Evolutionary conservation across 371 early-diverging fungal species (phyloP).

Genomic region (Entomophthora muscae): DNA sequence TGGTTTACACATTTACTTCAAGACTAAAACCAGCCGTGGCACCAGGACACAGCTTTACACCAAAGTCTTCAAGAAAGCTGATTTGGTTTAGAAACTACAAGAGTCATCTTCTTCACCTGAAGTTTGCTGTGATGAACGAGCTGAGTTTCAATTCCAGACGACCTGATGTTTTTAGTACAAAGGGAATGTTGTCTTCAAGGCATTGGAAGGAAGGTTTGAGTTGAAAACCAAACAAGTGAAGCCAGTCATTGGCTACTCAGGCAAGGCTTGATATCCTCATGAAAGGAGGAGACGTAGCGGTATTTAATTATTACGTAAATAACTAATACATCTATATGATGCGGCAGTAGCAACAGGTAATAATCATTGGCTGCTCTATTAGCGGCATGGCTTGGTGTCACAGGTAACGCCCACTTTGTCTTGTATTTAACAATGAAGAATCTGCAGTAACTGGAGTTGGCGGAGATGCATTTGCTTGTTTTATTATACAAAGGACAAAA

Average conservation of each 20-base stretch:
- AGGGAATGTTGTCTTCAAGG: neutral
- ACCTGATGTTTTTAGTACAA: neutral
- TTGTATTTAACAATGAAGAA: constrained; percentile 20
- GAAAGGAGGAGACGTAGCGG: constrained; percentile 79
- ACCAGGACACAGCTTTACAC: too few species aligned
- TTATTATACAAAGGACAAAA: constrained; percentile 38
- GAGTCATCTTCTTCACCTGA: too few species aligned
- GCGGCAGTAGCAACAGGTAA: constrained; percentile 60
- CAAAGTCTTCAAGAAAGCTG: too few species aligned
- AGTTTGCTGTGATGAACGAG: too few species aligned
- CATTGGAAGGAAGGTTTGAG: neutral
- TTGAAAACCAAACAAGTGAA: too few species aligned
- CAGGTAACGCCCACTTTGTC: constrained; percentile 18
- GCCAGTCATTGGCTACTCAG: constrained; percentile 62
- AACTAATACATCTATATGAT: constrained; percentile 34
- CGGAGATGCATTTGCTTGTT: constrained; percentile 76
- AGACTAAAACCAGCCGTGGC: too few species aligned
- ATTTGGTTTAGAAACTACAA: too few species aligned
- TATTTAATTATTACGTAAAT: too few species aligned
- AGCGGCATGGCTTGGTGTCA: constrained; percentile 45
- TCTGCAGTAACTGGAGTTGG: constrained; percentile 81
- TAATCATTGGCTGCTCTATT: neutral
- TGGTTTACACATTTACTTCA: too few species aligned
- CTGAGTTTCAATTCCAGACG: neutral
- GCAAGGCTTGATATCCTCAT: constrained; percentile 59